phyloP scores from a whole-genome alignment of 345 rosid species.

The Geranium rotundifolium region DNA sequence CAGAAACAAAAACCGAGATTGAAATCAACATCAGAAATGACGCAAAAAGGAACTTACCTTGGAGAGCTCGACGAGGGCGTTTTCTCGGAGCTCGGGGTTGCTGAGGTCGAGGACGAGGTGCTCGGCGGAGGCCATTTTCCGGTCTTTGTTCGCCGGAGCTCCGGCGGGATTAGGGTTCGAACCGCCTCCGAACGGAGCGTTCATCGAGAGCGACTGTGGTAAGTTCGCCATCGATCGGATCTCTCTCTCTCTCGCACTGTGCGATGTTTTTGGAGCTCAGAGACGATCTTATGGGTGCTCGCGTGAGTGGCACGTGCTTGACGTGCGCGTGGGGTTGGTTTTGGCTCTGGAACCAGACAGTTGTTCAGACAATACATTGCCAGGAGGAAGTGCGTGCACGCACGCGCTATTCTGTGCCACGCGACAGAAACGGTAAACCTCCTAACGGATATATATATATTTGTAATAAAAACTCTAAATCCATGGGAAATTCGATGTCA shows the following conservation, averaged over 20 bases:
- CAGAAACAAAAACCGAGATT: not conserved
- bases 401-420: no score
- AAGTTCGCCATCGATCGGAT: constrained; percentile 45
- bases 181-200: constrained; percentile 43
- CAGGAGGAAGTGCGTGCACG: no score
- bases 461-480: no score
- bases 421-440: no score
- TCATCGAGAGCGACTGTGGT: constrained; percentile 58
- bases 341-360: not conserved
- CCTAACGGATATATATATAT: no score
- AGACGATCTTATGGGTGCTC: not conserved
- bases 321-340: not conserved
- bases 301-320: not conserved
- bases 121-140: constrained; percentile 85
- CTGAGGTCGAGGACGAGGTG: constrained; percentile 86
- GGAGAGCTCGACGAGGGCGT: constrained; percentile 56
- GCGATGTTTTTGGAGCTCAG: not conserved
- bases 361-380: not conserved
- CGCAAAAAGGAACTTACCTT: constrained; percentile 31
- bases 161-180: constrained; percentile 27
- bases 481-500: no score
- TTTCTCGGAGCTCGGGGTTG: constrained; percentile 88
- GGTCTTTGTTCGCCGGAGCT: constrained; percentile 58
- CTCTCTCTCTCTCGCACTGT: not conserved
- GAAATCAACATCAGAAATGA: not conserved